phyloP scores from a whole-genome alignment of 176 grass and related monocot species.

The Thinopyrum elongatum region DNA sequence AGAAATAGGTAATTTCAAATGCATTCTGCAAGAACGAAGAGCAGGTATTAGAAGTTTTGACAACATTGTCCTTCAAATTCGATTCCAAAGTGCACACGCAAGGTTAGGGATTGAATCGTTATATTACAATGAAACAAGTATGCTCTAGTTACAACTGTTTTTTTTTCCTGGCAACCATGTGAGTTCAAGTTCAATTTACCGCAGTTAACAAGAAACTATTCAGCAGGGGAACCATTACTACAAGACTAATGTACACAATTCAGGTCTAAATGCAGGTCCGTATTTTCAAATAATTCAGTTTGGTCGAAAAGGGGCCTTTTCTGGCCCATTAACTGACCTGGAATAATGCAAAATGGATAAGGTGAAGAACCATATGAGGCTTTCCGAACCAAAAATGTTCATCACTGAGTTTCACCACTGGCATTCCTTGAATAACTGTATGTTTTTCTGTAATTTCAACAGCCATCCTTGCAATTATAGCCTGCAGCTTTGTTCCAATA shows the following conservation, averaged over 20 bases:
- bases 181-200: not conserved
- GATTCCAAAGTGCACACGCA: not conserved
- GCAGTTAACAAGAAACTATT: not conserved
- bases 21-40: constrained; percentile 63
- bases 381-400: constrained; percentile 84
- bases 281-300: constrained; percentile 7
- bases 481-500: constrained; percentile 86
- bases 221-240: not conserved
- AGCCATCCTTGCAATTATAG: constrained; percentile 87
- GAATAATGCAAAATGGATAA: constrained; percentile 84
- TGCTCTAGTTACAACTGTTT: not conserved
- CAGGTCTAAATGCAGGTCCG: not conserved
- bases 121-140: not conserved
- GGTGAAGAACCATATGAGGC: constrained; percentile 68
- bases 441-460: constrained; percentile 74
- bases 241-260: not conserved
- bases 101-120: not conserved
- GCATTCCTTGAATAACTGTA: constrained; percentile 90
- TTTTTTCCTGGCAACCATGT: not conserved
- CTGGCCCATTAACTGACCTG: constrained; percentile 41
- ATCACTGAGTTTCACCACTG: constrained; percentile 76
- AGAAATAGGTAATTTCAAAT: constrained; percentile 81
- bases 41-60: constrained; percentile 6
- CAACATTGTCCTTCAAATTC: not conserved
- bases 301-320: not conserved